These are phyloP conservation scores for Candida sanyiensis DNA, from an alignment of 805 yeast species.

Conservation along the genomic window DNA sequence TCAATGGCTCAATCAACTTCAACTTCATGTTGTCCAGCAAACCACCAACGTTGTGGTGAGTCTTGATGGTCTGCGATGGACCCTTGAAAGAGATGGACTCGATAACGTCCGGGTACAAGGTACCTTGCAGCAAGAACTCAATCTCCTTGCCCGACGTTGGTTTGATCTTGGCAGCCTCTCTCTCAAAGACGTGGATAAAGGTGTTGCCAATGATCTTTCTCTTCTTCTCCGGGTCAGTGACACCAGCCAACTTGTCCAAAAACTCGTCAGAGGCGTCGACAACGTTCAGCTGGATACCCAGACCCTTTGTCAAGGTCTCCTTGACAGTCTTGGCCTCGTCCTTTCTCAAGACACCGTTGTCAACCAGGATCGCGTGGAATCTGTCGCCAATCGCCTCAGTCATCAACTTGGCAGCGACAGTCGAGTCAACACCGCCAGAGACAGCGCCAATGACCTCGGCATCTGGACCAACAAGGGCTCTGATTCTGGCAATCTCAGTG, in stretches of 20 bases:
- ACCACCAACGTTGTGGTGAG: slow-evolving; percentile 99
- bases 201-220: slow-evolving; percentile 98
- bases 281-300: slow-evolving; percentile 91
- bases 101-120: slow-evolving; percentile 96
- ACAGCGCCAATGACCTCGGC: slow-evolving; percentile 99
- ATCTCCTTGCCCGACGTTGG: slow-evolving; percentile 87
- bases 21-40: slow-evolving; percentile 96
- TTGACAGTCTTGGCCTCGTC: slow-evolving; percentile 89
- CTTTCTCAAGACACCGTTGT: slow-evolving; percentile 94
- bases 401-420: slow-evolving; percentile 98
- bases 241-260: slow-evolving; percentile 79
- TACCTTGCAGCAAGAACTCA: slow-evolving; percentile 93
- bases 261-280: slow-evolving; percentile 92
- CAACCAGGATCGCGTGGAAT: slow-evolving; percentile 97
- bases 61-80: slow-evolving; percentile 98
- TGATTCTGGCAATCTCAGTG: slow-evolving; percentile 90
- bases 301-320: slow-evolving; percentile 83
- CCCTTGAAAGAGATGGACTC: slow-evolving; percentile 99
- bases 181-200: slow-evolving; percentile 93
- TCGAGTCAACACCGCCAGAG: slow-evolving; percentile 98
- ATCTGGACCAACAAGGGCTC: slow-evolving; percentile 88
- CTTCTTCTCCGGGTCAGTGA: slow-evolving; percentile 98
- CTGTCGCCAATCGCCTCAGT: slow-evolving; percentile 97
- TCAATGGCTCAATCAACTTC: slow-evolving; percentile 95
- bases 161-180: slow-evolving; percentile 86